Evolutionary conservation across 176 grass and related monocot species (phyloP).

Genomic region (Miscanthus lutarioriparius): DNA sequence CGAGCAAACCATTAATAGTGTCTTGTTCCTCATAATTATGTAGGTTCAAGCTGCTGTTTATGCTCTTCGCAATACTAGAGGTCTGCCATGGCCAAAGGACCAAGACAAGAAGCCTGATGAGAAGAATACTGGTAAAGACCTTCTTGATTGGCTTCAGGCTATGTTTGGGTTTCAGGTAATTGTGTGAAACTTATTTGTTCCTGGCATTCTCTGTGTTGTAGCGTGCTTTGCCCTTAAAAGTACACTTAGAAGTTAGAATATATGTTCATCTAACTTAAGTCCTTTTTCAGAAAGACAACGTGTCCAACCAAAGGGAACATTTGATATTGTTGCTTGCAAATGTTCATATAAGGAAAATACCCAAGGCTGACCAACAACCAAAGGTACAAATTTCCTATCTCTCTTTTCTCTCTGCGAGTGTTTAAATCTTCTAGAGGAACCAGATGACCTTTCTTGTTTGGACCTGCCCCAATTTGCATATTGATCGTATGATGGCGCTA

Average conservation of each 20-base stretch:
- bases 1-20: neutral
- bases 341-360: conserved; percentile 76
- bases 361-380: conserved; percentile 74
- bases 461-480: neutral
- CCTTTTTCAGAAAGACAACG: conserved; percentile 78
- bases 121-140: conserved; percentile 66
- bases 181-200: neutral
- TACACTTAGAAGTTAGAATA: neutral
- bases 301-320: conserved; percentile 98
- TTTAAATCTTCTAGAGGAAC: neutral
- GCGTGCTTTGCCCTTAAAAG: neutral
- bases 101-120: conserved; percentile 69
- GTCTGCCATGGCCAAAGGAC: conserved; percentile 89
- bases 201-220: neutral
- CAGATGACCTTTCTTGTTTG: neutral
- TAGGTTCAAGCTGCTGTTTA: conserved; percentile 88
- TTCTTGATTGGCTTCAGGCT: conserved; percentile 91
- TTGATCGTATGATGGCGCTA: conserved; percentile 6
- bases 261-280: neutral
- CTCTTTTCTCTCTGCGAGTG: neutral
- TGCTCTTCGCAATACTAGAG: conserved; percentile 74
- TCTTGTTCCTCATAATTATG: neutral
- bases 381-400: conserved; percentile 53
- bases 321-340: conserved; percentile 91
- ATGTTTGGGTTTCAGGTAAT: conserved; percentile 99